These are phyloP conservation scores for Botrytis tulipae DNA, from an alignment of 2,329 filamentous ascomycete species.

Conservation along the genomic window DNA sequence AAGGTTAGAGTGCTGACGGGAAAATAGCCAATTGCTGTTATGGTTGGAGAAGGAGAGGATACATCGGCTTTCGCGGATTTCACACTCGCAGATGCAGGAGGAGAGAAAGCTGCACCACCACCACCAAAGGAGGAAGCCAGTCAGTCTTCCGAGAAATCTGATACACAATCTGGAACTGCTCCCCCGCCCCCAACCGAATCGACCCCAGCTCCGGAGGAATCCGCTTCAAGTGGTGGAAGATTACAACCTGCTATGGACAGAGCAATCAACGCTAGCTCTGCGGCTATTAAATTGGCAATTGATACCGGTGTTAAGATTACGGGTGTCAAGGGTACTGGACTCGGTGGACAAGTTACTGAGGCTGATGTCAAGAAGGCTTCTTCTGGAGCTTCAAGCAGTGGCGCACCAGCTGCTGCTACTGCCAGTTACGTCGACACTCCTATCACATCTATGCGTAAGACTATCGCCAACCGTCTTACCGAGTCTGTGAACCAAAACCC, in stretches of 20 bases:
- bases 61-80: slow-evolving; percentile 86
- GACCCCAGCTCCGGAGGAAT: slow-evolving; percentile 64
- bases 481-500: slow-evolving; percentile 92
- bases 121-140: slow-evolving; percentile 64
- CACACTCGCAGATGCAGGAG: slow-evolving; percentile 84
- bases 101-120: slow-evolving; percentile 65
- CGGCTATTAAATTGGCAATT: slow-evolving; percentile 77
- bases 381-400: slow-evolving; percentile 50
- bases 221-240: slow-evolving; percentile 69
- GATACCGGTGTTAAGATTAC: slow-evolving; percentile 80
- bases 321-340: slow-evolving; percentile 81
- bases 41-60: slow-evolving; percentile 89
- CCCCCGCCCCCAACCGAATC: slow-evolving; percentile 63
- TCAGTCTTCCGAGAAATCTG: slow-evolving; percentile 59
- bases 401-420: slow-evolving; percentile 56
- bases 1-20: slow-evolving; percentile 33
- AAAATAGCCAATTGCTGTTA: slow-evolving; percentile 84
- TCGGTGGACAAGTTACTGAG: slow-evolving; percentile 83
- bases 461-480: slow-evolving; percentile 86
- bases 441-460: slow-evolving; percentile 93
- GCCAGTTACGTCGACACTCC: slow-evolving; percentile 80
- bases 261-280: slow-evolving; percentile 68
- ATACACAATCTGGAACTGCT: slow-evolving; percentile 56
- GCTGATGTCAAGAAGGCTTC: slow-evolving; percentile 88
- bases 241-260: slow-evolving; percentile 84